These are phyloP conservation scores for Avena atlantica DNA, from an alignment of 176 grass and related monocot genomes.

Conservation along the genomic window DNA sequence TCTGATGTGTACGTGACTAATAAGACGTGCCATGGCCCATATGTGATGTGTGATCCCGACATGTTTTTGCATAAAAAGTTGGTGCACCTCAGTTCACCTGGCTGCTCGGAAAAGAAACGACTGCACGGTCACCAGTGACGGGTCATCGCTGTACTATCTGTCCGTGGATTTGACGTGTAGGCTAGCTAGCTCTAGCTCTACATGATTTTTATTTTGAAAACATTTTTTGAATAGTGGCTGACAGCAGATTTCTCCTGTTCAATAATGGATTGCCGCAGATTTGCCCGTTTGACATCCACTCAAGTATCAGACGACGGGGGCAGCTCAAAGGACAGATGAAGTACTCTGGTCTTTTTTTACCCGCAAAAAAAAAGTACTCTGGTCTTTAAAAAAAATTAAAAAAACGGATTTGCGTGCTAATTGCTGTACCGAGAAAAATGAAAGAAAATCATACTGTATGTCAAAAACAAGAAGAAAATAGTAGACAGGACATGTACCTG, in stretches of 20 bases:
- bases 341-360: neutral
- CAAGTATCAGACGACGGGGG: neutral
- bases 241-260: neutral
- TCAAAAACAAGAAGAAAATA: neutral
- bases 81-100: neutral
- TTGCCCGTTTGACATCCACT: conserved; percentile 30
- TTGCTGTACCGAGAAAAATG: neutral
- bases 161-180: neutral
- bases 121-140: conserved; percentile 1
- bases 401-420: neutral
- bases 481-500: conserved; percentile 53
- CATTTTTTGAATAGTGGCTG: neutral
- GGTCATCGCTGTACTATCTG: conserved; percentile 20
- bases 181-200: neutral
- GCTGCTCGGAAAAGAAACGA: neutral
- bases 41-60: too few relatives aligned
- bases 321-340: neutral
- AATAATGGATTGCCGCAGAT: conserved; percentile 1
- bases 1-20: neutral
- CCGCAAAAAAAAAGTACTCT: too few relatives aligned
- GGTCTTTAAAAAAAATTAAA: neutral
- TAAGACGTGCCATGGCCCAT: neutral
- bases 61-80: neutral
- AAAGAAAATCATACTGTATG: neutral
- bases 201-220: conserved; percentile 24